Base-by-base conservation (phyloP, 352 stramenopile genomes). In the Pythium coloratum region DNA sequence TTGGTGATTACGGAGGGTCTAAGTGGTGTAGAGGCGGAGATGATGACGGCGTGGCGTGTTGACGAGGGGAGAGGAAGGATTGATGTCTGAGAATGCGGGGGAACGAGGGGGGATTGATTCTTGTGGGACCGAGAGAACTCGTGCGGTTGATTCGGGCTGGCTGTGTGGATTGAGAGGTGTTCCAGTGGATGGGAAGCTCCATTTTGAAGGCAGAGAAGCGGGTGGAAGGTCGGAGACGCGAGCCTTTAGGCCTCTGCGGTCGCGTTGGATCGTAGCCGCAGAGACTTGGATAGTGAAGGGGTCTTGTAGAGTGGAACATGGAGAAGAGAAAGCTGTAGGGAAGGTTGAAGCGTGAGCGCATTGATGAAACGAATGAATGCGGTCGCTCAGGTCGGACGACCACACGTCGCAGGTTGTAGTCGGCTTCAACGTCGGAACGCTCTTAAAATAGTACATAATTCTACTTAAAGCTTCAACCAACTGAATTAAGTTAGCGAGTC, bases 361-460 rank as follows among this genome's bases (percentile, higher is more conserved):
- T 24, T 24, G 20, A 24, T 24, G 20, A 24, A 24, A 24, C 20
- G 20, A 24, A 24, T 24, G 20, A 24, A 24, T 24, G 20, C 20
- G 13, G 38, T 46, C 38, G 38, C 2, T 14, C 3, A 46, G 38
- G 38, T 40, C 34, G 9, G 6, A 40, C 6, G 12, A 33, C 47
- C 49, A 56, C 49, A 38, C 49, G 49, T 56, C 49, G 49, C 49
- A 56, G 49, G 49, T 24, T 9, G 28, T n/a, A 20, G 7, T 26
- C 26, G 53, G 32, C 53, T 59, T 59, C 53, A 59, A 59, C 53
- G 53, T 59, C 53, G 53, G 53, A 59, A 38, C 33, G 36, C 36
- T 38, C 3, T 59, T 59, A 59, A 30, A 16, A 32, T 8, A 59
- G 53, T 59, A 59, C 7, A 59, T 46, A 12, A 24, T 7, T 1